Evolutionary conservation across 1,284 basidiomycete species (phyloP), one percentile per base, ranked within the genome.

Genomic region (Rhodotorula sp.): DNA sequence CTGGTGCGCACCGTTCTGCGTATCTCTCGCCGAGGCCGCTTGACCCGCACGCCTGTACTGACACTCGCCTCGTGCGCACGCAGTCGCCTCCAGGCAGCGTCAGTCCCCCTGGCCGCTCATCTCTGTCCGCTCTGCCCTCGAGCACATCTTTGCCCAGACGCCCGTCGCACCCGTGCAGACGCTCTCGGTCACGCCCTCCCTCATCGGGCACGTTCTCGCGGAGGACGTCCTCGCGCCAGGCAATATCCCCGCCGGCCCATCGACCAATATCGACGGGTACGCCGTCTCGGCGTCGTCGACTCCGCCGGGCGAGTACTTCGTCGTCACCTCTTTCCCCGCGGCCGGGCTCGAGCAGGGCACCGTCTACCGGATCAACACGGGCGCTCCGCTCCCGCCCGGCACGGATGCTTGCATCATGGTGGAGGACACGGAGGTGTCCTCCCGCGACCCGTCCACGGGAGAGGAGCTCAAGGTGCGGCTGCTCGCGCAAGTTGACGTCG

Each of bases 231-330:
- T 84, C 66, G 88, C 91, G 1, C 82, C 86, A 0, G 83, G 86
- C 54, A 84, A 91, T 76, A 72, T 81, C 0, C 81, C 81, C 1
- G 73, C 72, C 3, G 75, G 72, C 0, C 81, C 84, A 8, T 92
- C 91, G 0, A 93, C 91, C 12, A 94, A 88, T 73, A 91, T 93
- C 19, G 92, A 94, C 79, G 93, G 92, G 1, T 95, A 95, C 79
- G 93, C 92, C 2, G 81, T 94, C 3, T 83, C 56, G 34, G n/a
- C 62, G 12, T 29, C 37, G 1, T 17, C 22, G 29, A 41, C 53
- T 13, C 76, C 76, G 0, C 67, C 84, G 7, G 90, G 89, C 7
- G 81, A 85, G 12, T 94, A 92, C 82, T 83, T 83, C n/a, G 91
- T 93, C 12, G 80, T 91, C 32, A 91, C 89, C 27, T 73, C 74